Evolutionary conservation across 169 alveolate species (phyloP).

Genomic region (Eimeria falciformis): DNA sequence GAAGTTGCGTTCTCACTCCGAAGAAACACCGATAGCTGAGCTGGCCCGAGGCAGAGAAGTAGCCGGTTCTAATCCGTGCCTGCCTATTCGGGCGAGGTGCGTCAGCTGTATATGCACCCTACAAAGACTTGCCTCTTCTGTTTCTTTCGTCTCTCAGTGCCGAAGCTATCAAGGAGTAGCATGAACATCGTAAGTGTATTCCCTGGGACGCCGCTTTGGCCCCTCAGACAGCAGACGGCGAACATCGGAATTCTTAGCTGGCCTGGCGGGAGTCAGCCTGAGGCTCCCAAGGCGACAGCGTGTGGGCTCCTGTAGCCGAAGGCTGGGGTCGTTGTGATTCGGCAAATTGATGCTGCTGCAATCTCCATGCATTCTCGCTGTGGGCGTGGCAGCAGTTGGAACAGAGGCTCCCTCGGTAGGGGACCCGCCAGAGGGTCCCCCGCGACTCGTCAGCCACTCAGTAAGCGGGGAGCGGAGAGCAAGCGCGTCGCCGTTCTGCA

Average conservation of each 20-base stretch:
- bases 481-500: not conserved
- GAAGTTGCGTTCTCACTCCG: too few relatives aligned
- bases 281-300: conserved; percentile 47
- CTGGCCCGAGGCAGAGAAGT: too few relatives aligned
- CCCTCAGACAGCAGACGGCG: conserved; percentile 54
- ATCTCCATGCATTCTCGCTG: not conserved
- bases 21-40: too few relatives aligned
- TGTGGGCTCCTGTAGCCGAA: conserved; percentile 14
- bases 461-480: not conserved
- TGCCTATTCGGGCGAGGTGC: too few relatives aligned
- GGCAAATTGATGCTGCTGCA: not conserved
- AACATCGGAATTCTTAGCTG: not conserved
- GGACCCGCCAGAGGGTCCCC: conserved; percentile 17
- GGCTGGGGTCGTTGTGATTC: not conserved
- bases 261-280: conserved; percentile 18
- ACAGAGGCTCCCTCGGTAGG: conserved; percentile 35
- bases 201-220: conserved; percentile 9
- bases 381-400: conserved; percentile 52
- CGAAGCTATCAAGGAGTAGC: too few relatives aligned
- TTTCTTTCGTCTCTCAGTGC: too few relatives aligned
- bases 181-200: too few relatives aligned
- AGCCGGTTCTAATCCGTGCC: too few relatives aligned
- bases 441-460: not conserved
- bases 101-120: too few relatives aligned
- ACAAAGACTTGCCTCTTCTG: too few relatives aligned